Base-by-base conservation (phyloP, 345 rosid species). In the Hibiscus mutabilis region DNA sequence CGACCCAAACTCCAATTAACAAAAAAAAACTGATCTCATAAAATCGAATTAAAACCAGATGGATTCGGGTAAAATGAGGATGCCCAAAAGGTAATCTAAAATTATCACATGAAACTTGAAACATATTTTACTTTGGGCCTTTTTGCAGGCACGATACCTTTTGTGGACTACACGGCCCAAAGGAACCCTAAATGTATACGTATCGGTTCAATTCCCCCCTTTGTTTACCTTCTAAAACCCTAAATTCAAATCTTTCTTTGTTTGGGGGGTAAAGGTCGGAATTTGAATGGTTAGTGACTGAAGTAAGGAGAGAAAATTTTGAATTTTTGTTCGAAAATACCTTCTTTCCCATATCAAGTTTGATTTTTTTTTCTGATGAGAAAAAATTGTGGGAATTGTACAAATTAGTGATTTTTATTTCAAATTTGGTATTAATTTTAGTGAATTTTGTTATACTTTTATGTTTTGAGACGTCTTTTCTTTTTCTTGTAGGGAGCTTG, bases 401-500 rank as follows among this genome's bases (percentile, higher is more conserved):
- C 44, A 27, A 10, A 67, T 49, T 47, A 46, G 19, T 66, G 8
- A 0, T 22, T 21, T 14, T 15, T 2, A 2, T 22, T 66, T 46
- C 0, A n/a, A 27, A 1, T 10, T 27, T 49, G 35, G 29, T 67
- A 6, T n/a, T 25, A 27, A 27, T 67, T 66, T 67, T 16, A 47
- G 24, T 66, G 33, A 24, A 24, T 8, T 46, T 3, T 0, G 61
- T 25, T 58, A 5, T 58, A 58, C 24, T 11, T 24, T 24, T 14
- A 46, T 47, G 47, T 24, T 46, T 66, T 47, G 59, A 67, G 4
- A 3, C 5, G 18, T 67, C 4, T 29, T 21, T 49, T 27, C n/a
- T 49, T 49, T 6, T 67, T 67, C 44, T 70, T 70, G 31, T 19
- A 80, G 86, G 84, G 37, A 52, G 61, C 64, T 66, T 37, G 77